Evolutionary conservation across 176 grass and related monocot species (phyloP), one percentile per base, ranked within the genome.

Genomic region (Aegilops umbellulata): DNA sequence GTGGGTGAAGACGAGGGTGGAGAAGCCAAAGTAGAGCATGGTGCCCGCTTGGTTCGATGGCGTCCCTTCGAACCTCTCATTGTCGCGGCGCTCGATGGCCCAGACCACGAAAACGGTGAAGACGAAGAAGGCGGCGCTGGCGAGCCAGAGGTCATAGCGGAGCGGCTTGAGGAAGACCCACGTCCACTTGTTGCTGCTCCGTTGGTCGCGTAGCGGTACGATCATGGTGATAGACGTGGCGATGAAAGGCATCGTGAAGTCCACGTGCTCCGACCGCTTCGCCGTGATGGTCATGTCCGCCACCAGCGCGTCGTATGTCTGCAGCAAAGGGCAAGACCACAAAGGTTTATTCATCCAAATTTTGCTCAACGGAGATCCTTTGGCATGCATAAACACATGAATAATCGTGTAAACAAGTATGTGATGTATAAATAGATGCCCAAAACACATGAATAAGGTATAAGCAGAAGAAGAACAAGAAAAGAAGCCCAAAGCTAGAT

Each of bases 81-180:
- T 98, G 61, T 74, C 53, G 34, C 85, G 80, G 77, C 93, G 93
- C 87, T 98, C 95, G 5, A 98, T 15, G 69, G 32, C 62, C 95
- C 95, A 93, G 7, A 98, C 86, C 64, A 88, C 91, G 25, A 88
- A 71, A 4, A 93, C 95, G 4, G 83, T 95, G 77, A 98, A 92
- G 76, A 95, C 0, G 68, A 93, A 73, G 80, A 93, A 93, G 46
- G 32, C 38, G 26, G 62, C 73, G 74, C 83, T 91, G 58, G 73
- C 66, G 36, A 91, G 75, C 91, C 91, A 95, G 46, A 95, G 86
- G 23, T 87, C 84, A 38, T 60, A 53, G 30, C 75, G 73, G 55
- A 95, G 87, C 4, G 95, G 95, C 51, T 87, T 93, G 11, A 95
- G 73, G 78, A 95, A 98, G n/a, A 87, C 69, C 93, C 93, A 98